Percentiles rank a stretch among this genome's conserved stretches.
These are phyloP conservation scores for Allomyces macrogynus DNA, from an alignment of 192 early-diverging fungal species.

Conservation along the genomic window DNA sequence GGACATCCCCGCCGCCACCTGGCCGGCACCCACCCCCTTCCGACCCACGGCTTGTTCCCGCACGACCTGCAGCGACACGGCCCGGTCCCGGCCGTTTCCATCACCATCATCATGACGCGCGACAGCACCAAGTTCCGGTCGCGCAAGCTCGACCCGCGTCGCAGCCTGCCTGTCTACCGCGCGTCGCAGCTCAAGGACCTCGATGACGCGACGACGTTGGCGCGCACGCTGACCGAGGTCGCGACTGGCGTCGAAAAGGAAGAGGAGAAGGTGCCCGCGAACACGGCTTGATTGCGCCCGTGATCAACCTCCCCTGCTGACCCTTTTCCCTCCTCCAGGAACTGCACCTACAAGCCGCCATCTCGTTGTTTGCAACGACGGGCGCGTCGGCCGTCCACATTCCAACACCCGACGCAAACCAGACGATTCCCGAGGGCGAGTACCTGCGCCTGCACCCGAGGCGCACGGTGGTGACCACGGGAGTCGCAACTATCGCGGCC, in stretches of 20 bases:
- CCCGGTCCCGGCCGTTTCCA: no score
- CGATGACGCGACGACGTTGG: slow-evolving; percentile 48
- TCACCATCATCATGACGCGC: no score
- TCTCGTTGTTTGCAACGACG: slow-evolving; percentile 44
- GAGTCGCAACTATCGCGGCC: no score
- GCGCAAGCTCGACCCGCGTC: slow-evolving; percentile 76
- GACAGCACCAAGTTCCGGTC: slow-evolving; percentile 28
- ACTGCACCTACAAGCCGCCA: slow-evolving; percentile 83
- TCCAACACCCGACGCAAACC: slow-evolving; percentile 84
- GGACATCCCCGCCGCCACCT: no score
- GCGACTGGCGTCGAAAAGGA: slow-evolving; percentile 96
- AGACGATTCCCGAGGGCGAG: slow-evolving; percentile 29
- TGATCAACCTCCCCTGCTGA: background rate
- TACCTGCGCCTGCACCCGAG: no score
- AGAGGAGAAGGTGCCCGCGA: slow-evolving; percentile 60
- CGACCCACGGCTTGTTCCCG: no score
- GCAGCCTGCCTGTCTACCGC: slow-evolving; percentile 57
- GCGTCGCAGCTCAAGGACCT: slow-evolving; percentile 66
- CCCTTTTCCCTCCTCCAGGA: slow-evolving; percentile 31
- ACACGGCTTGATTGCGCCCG: background rate
- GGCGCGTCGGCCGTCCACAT: slow-evolving; percentile 48
- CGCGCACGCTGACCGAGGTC: slow-evolving; percentile 37
- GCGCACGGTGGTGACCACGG: no score
- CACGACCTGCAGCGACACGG: no score
- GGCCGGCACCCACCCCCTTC: no score